Base-by-base conservation (phyloP, 2,329 filamentous ascomycete species). In the Scleromitrula shiraiana region DNA sequence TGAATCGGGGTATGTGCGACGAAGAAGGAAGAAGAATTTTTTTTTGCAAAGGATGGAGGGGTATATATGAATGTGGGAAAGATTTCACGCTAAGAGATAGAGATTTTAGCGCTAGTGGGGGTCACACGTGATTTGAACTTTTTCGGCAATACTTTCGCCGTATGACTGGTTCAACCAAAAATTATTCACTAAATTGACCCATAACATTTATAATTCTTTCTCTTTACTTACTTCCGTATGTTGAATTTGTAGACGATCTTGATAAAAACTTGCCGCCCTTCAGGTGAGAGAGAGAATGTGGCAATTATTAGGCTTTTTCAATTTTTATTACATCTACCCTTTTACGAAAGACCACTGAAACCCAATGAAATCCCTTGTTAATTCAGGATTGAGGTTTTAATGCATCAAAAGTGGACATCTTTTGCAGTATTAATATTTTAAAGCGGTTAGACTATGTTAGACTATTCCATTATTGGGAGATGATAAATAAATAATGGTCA, bases 1-100 rank as follows among this genome's bases (percentile, higher is more conserved):
- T 57, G 59, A 62, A 60, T 61, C 57, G 47, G 48, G 59, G 59
- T 61, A 61, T 60, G 59, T 54, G 57, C 57, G 52, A 56, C 53
- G 37, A 45, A 50, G 54, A 45, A 49, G 41, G n/a, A 44, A 49
- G 40, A 44, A 29, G 30, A 17, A 42, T 22, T 26, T 29, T 42
- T n/a, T n/a, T 24, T 15, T 17, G 30, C 15, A 48, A 41, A 42
- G 39, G 45, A 43, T 42, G 39, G 45, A 26, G 45, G 45, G 45
- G 45, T 48, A 42, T 48, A 42, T 35, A 37, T 37, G 38, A 37
- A 23, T 26, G 42, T 45, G 42, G 20, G 42, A 23, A 7, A 39
- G 3, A n/a, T n/a, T n/a, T n/a, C n/a, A n/a, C n/a, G 42, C 42
- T 43, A 43, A 43, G 41, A 27, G 41, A 43, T 24, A 19, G 20